phyloP scores from a whole-genome alignment of 1,284 basidiomycete species.

The Trametes versicolor region DNA sequence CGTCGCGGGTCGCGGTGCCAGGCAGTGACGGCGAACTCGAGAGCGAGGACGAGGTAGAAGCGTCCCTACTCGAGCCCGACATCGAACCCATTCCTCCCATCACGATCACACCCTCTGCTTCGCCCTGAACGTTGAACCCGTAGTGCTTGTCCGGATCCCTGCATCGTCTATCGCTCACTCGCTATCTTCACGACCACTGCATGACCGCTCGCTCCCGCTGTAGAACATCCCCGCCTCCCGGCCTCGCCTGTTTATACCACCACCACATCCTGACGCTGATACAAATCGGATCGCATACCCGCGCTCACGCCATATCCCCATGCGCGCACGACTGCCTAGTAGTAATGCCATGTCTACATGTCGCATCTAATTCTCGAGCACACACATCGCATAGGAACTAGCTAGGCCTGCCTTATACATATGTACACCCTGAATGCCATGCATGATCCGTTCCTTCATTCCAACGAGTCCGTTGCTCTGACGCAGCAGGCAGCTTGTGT shows the following conservation, averaged over 20 bases:
- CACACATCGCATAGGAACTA: slow-evolving; percentile 36
- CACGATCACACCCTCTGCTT: slow-evolving; percentile 48
- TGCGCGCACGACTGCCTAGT: slow-evolving; percentile 23
- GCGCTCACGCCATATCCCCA: slow-evolving; percentile 24
- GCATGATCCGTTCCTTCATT: slow-evolving; percentile 17
- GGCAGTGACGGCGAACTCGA: slow-evolving; percentile 42
- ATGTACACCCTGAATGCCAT: slow-evolving; percentile 34
- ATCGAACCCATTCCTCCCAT: slow-evolving; percentile 48
- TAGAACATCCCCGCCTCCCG: slow-evolving; percentile 19
- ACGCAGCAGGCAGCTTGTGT: not conserved
- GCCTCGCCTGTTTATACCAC: slow-evolving; percentile 15
- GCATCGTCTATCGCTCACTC: slow-evolving; percentile 18
- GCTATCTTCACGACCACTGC: slow-evolving; percentile 6
- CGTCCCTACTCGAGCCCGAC: slow-evolving; percentile 34
- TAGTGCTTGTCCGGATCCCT: slow-evolving; percentile 22
- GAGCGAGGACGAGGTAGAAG: slow-evolving; percentile 42
- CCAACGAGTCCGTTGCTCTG: slow-evolving; percentile 3
- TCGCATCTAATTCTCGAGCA: slow-evolving; percentile 37
- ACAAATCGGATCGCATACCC: slow-evolving; percentile 31
- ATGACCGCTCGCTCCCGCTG: slow-evolving; percentile 13
- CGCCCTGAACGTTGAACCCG: slow-evolving; percentile 43
- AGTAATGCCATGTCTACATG: slow-evolving; percentile 32
- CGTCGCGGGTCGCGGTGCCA: slow-evolving; percentile 47
- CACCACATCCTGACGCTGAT: slow-evolving; percentile 17
- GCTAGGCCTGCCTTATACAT: slow-evolving; percentile 34